Conservation (phyloP, 83 land plant genomes). For the Picea abies region DNA sequence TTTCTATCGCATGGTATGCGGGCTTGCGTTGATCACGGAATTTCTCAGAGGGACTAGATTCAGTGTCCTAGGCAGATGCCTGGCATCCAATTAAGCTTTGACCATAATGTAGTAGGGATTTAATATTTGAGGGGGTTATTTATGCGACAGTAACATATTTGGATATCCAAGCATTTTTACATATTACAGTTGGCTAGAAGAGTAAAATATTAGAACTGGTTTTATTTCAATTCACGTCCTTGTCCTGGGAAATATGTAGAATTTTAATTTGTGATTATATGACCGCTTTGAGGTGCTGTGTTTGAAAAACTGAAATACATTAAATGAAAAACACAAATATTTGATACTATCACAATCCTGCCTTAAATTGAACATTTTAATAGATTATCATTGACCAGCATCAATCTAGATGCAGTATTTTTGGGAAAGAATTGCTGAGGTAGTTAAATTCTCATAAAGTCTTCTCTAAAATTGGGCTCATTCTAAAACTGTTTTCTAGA, state of each 20-base stretch:
- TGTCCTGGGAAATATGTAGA: not conserved
- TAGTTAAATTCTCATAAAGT: too few species aligned
- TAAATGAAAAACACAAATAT: not conserved
- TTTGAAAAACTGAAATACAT: not conserved
- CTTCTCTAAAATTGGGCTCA: not conserved
- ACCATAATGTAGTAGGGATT: not conserved
- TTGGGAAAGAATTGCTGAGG: not conserved
- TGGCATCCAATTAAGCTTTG: not conserved
- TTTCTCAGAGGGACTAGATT: not conserved
- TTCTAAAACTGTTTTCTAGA: not conserved
- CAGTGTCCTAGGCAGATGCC: not conserved
- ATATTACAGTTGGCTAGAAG: not conserved
- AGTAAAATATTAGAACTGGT: not conserved
- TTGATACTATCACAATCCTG: not conserved
- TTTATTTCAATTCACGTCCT: not conserved
- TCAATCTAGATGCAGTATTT: not conserved
- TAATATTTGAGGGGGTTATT: not conserved
- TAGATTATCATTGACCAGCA: not conserved
- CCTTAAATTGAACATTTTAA: not conserved
- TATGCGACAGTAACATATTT: not conserved
- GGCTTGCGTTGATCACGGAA: not conserved
- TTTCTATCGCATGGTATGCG: not conserved
- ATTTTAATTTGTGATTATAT: not conserved
- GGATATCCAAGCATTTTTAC: not conserved
- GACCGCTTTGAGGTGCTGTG: not conserved